Percentiles rank a stretch among this genome's conserved stretches.
Evolutionary conservation across 352 stramenopile species (phyloP).

Genomic region (Pythium oligandrum): DNA sequence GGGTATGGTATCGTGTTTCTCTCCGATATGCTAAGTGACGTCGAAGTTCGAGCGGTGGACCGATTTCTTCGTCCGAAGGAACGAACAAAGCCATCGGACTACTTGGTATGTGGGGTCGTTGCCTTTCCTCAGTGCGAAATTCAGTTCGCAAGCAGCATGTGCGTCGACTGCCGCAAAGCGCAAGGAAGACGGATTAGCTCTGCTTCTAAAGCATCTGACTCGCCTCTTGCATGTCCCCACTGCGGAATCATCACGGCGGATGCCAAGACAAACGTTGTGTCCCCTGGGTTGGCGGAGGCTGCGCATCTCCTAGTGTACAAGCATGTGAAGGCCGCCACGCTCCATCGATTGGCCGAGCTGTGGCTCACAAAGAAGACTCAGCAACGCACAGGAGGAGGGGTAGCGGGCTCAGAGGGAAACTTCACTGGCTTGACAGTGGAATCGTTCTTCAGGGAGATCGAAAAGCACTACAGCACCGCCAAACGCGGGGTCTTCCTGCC

Average conservation of each 20-base stretch:
- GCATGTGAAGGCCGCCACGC: slow-evolving; percentile 42
- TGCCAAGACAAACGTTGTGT: slow-evolving; percentile 17
- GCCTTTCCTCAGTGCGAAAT: slow-evolving; percentile 28
- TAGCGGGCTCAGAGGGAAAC: slow-evolving; percentile 4
- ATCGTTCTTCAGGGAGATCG: slow-evolving; percentile 58
- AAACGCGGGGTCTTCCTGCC: slow-evolving; percentile 46
- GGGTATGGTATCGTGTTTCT: slow-evolving; percentile 55
- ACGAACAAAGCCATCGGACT: slow-evolving; percentile 15
- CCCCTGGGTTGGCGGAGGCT: slow-evolving; percentile 27
- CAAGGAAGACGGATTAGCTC: slow-evolving; percentile 47
- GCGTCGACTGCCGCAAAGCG: slow-evolving; percentile 32
- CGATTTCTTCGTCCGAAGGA: slow-evolving; percentile 41
- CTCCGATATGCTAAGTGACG: slow-evolving; percentile 48
- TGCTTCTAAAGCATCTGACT: slow-evolving; percentile 11
- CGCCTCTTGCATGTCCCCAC: slow-evolving; percentile 47
- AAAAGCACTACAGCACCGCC: slow-evolving; percentile 35
- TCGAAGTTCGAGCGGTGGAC: slow-evolving; percentile 44
- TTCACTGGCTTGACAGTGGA: slow-evolving; percentile 49
- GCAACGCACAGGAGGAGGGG: slow-evolving; percentile 1
- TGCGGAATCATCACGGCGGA: slow-evolving; percentile 37
- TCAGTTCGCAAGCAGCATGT: slow-evolving; percentile 48
- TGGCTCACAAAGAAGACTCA: slow-evolving; percentile 18
- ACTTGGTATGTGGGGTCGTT: slow-evolving; percentile 51
- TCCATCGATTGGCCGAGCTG: slow-evolving; percentile 46
- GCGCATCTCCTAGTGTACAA: slow-evolving; percentile 42